phyloP scores from a whole-genome alignment of 257 asterid genomes.

The Agastache rugosa region DNA sequence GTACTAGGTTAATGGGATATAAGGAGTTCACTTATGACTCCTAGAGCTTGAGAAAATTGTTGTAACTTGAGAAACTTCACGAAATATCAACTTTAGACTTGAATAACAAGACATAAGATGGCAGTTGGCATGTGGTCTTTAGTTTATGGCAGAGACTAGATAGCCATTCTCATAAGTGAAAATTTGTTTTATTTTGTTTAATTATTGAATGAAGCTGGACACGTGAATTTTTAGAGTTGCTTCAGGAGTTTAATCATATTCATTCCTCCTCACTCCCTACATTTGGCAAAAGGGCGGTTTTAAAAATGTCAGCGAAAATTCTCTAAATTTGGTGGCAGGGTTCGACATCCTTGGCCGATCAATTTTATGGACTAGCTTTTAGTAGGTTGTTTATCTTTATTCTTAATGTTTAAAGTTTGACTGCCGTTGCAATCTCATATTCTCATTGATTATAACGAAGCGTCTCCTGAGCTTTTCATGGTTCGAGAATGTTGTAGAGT shows the following conservation, averaged over 20 bases:
- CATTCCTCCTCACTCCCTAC: neutral
- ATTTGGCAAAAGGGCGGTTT: neutral
- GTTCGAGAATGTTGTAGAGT: constrained; percentile 23
- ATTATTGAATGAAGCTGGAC: neutral
- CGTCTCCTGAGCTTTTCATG: neutral
- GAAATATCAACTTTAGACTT: neutral
- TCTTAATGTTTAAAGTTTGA: neutral
- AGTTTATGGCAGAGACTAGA: constrained; percentile 11
- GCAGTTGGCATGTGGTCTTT: constrained; percentile 19
- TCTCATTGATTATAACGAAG: constrained; percentile 3
- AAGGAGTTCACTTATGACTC: constrained; percentile 1
- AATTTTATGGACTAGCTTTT: constrained; percentile 3
- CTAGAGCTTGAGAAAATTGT: neutral
- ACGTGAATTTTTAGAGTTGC: neutral
- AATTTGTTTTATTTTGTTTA: neutral
- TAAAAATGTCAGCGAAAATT: neutral
- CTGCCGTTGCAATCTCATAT: neutral
- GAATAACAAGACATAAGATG: constrained; percentile 5
- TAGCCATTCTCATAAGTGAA: constrained; percentile 12
- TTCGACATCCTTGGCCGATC: constrained; percentile 3
- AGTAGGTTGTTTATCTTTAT: constrained; percentile 13
- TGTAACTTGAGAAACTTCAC: neutral
- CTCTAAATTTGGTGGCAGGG: neutral
- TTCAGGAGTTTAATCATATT: constrained; percentile 4
- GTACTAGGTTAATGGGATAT: constrained; percentile 3